Base-by-base conservation (phyloP, 768 basidiomycete species). In the Cubamyces lactineus region DNA sequence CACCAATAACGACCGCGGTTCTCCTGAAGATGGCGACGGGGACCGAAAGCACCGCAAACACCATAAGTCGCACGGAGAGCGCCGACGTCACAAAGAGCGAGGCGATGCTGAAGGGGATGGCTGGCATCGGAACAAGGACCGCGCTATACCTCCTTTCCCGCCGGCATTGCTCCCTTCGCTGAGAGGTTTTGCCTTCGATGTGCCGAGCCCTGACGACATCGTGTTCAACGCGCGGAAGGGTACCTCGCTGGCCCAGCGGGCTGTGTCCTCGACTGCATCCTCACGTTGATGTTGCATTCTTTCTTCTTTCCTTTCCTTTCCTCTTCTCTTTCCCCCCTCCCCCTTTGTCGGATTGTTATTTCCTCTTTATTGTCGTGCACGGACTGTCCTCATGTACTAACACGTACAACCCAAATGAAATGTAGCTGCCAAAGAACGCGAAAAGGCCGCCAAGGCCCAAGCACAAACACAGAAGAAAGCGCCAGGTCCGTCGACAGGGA, bases 181-280 rank as follows among this genome's bases (percentile, higher is more conserved):
- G 42, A 62, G 69, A 19, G 74, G 77, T 2, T 92, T 92, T 71
- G 76, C 85, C 11, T 94, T 95, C 70, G 86, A 94, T 64, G 82
- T 81, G 23, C 92, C 92, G 39, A 97, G 95, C 74, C 96, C 96
- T 21, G 96, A 98, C 67, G 96, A 98, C 69, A 76, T 92, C 64
- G 86, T 98, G 9, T 78, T 91, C 68, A 85, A 85, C 66, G 92
- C 94, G 56, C 85, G 94, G 51, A 86, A 83, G 55, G 91, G 91
- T 48, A 91, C 94, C 4, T 76, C 86, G 30, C 75, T 89, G 50
- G 80, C 74, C 12, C 76, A 80, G 57, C 76, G 77, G 21, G 55
- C 67, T 55, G 49, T 61, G 9, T 71, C 71, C 73, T 28, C 76
- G 78, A 57, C 75, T 74, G 40, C 63, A 46, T 61, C 61, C 50